A percentile compares a stretch with the other conserved stretches of the same genome.
These are phyloP conservation scores for Jaapia argillacea DNA, from an alignment of 768 basidiomycete genomes.

Conservation along the genomic window DNA sequence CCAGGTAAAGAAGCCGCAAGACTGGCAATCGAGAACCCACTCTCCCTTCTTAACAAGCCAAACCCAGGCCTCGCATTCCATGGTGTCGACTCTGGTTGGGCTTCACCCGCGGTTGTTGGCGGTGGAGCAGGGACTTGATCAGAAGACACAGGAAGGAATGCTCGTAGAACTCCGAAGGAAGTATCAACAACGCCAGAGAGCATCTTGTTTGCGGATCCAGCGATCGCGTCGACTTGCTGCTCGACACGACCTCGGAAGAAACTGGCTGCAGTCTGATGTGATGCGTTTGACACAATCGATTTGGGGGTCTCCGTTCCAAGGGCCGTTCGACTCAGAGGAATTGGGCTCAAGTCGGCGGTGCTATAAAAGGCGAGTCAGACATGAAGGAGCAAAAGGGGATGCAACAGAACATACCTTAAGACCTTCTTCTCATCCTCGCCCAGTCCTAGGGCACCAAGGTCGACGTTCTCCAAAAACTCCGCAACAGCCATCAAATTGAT, in stretches of 20 bases:
- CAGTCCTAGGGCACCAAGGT: slow-evolving; percentile 61
- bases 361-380: slow-evolving; percentile 23
- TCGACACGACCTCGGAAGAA: slow-evolving; percentile 67
- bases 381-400: not conserved
- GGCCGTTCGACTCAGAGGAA: slow-evolving; percentile 61
- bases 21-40: slow-evolving; percentile 76
- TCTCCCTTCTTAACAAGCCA: slow-evolving; percentile 63
- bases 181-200: slow-evolving; percentile 83
- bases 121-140: slow-evolving; percentile 5
- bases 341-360: slow-evolving; percentile 73
- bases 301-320: slow-evolving; percentile 37
- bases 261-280: slow-evolving; percentile 35
- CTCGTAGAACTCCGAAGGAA: slow-evolving; percentile 79
- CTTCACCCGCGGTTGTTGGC: too few relatives aligned
- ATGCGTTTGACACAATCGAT: too few relatives aligned
- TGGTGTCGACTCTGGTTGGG: slow-evolving; percentile 23
- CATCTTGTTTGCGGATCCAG: slow-evolving; percentile 73
- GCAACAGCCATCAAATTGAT: slow-evolving; percentile 94
- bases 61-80: slow-evolving; percentile 44
- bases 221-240: slow-evolving; percentile 70
- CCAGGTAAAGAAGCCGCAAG: slow-evolving; percentile 61
- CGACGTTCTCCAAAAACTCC: slow-evolving; percentile 93
- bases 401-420: slow-evolving; percentile 38
- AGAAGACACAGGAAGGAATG: slow-evolving; percentile 48
- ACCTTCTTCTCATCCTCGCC: slow-evolving; percentile 47